These are phyloP conservation scores for Saxispiralis lemnorum DNA, from an alignment of 495 filamentous ascomycete genomes.

Conservation along the genomic window DNA sequence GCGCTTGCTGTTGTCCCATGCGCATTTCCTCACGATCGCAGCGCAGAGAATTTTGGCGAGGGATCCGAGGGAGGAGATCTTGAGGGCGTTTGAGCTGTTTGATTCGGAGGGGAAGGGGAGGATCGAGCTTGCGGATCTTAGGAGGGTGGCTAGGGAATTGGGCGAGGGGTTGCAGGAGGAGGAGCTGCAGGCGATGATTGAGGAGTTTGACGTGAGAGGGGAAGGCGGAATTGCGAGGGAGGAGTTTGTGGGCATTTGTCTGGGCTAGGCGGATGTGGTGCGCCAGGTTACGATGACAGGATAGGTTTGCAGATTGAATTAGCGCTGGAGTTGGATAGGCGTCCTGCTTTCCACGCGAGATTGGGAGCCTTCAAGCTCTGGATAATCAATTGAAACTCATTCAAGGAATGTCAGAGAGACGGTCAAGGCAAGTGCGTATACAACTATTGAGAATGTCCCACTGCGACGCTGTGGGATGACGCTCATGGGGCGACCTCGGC, in stretches of 20 bases:
- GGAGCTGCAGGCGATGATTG: constrained; percentile 87
- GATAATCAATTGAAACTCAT: neutral
- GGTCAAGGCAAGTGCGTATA: no score
- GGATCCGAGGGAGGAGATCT: constrained; percentile 80
- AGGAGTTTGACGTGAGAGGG: constrained; percentile 92
- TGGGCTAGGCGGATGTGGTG: constrained; percentile 12
- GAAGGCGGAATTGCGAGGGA: constrained; percentile 78
- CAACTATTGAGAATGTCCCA: no score
- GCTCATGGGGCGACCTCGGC: no score
- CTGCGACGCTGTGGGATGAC: no score
- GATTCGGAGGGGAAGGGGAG: constrained; percentile 63
- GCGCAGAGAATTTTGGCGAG: constrained; percentile 60
- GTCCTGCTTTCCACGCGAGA: no score
- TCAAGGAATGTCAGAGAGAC: neutral
- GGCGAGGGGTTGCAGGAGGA: constrained; percentile 84
- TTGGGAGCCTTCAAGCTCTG: no score
- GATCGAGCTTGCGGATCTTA: constrained; percentile 71
- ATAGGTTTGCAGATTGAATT: neutral
- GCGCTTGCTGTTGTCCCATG: constrained; percentile 49
- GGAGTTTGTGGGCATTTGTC: constrained; percentile 72
- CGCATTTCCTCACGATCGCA: constrained; percentile 61
- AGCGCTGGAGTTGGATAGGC: constrained; percentile 1
- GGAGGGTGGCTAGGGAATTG: constrained; percentile 73
- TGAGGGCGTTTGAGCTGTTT: constrained; percentile 81
- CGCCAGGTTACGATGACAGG: neutral